A percentile compares a stretch with the other conserved stretches of the same genome.
Conservation (phyloP, 225 moss, liverwort and hornwort species). For the Pleurozium schreberi region DNA sequence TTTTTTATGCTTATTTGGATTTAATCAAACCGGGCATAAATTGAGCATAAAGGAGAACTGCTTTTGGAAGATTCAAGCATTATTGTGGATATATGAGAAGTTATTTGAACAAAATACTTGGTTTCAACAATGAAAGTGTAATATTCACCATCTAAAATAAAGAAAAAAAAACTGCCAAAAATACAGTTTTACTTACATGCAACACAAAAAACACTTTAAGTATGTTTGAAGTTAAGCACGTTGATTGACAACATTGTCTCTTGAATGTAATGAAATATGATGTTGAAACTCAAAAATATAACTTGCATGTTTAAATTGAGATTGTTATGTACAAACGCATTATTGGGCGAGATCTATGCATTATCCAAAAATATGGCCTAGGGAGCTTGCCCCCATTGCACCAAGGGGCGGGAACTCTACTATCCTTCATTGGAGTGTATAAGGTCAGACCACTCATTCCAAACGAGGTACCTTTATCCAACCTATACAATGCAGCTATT, state of each 20-base stretch:
- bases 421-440: no score
- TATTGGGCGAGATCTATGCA: conserved; percentile 10
- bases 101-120: neutral
- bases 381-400: neutral
- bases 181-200: no score
- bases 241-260: neutral
- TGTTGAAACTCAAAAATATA: neutral
- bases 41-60: rapidly evolving
- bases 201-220: neutral
- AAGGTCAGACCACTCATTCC: no score
- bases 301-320: neutral
- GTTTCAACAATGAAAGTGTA: neutral
- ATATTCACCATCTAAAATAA: neutral
- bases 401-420: neutral
- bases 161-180: no score
- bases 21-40: neutral
- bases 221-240: neutral
- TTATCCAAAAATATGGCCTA: neutral
- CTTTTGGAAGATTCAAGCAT: neutral
- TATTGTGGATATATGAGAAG: neutral
- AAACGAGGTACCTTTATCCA: no score
- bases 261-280: neutral
- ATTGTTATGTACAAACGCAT: neutral
- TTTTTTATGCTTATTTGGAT: neutral
- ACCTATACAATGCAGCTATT: no score